phyloP scores from a whole-genome alignment of 1,284 basidiomycete genomes.

The Fomes fomentarius region DNA sequence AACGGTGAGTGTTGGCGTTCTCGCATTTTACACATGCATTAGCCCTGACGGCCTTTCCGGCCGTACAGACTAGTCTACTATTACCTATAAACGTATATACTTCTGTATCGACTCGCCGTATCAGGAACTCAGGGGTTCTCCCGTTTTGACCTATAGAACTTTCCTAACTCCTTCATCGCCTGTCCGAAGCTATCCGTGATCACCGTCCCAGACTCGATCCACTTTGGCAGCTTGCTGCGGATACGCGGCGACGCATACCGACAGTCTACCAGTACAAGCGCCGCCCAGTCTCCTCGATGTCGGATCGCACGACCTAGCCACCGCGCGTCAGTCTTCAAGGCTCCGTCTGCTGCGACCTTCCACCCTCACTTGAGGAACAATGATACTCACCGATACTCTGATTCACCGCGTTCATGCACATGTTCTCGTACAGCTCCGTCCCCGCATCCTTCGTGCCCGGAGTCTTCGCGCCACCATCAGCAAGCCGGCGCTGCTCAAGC shows the following conservation, averaged over 20 bases:
- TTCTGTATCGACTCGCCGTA: too few species aligned
- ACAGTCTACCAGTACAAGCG: conserved; percentile 81
- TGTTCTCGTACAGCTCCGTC: conserved; percentile 86
- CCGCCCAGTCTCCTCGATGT: conserved; percentile 86
- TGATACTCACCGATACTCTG: conserved; percentile 86
- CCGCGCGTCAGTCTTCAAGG: too few species aligned
- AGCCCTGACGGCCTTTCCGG: too few species aligned
- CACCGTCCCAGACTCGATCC: conserved; percentile 77
- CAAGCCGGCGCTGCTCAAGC: conserved; percentile 46
- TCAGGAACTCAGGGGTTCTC: too few species aligned
- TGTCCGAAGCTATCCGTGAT: conserved; percentile 75
- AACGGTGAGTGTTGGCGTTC: too few species aligned
- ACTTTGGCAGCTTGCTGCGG: conserved; percentile 78
- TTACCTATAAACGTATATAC: too few species aligned
- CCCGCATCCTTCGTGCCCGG: conserved; percentile 68
- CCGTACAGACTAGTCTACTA: too few species aligned
- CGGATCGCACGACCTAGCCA: conserved; percentile 84
- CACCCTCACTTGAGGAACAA: too few species aligned
- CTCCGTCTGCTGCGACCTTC: too few species aligned
- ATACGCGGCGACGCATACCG: conserved; percentile 75
- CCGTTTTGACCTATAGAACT: too few species aligned
- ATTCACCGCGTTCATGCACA: conserved; percentile 97
- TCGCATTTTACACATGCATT: too few species aligned
- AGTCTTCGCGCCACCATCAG: conserved; percentile 33
- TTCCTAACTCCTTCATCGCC: conserved; percentile 69